Evolutionary conservation across 2,329 filamentous ascomycete species (phyloP), one percentile per base, ranked within the genome.

Genomic region (Aspergillus caelatus): DNA sequence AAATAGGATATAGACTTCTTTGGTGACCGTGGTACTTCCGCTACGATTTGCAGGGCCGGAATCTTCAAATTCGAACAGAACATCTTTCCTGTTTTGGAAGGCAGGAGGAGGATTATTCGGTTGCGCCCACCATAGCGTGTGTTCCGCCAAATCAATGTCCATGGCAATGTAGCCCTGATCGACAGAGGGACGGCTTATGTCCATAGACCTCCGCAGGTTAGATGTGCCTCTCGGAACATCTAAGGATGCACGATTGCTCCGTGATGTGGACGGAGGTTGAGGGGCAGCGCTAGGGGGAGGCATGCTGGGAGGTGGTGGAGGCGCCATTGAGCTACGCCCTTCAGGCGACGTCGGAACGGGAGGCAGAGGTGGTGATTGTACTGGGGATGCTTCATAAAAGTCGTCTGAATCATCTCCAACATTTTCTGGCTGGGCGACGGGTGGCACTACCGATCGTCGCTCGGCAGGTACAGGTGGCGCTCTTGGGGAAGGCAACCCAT

Each of bases 51-150:
- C 85, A 16, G 89, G 86, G 8, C 85, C 89, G 1, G 89, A 88
- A 74, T 97, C 92, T 67, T 96, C 92, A 26, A 89, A 85, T 77
- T 98, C 93, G 58, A 88, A 91, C 59, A 93, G 86, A 19, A 98
- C 84, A 74, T 99, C 95, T 70, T 88, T 91, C 57, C 94, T 89
- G 55, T 88, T 89, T 74, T 96, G 91, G 65, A 98, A 87, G 2
- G 88, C 86, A 0, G 94, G 93, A 3, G 95, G 95, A 1, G 94
- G 85, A 43, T 88, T 88, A 66, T 92, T 91, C 12, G 90, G 84
- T 72, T 94, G 89, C 43, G 90, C 88, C 94, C 94, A 99, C 95
- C 95, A 99, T 57, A 89, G 86, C 21, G 88, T 91, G 57, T 85
- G 84, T 52, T 86, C 83, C 14, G 87, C 89, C 43, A 98, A 83